Percentiles rank a stretch among this genome's conserved stretches.
phyloP scores from a whole-genome alignment of 148 eudicot species.

The Silene latifolia region DNA sequence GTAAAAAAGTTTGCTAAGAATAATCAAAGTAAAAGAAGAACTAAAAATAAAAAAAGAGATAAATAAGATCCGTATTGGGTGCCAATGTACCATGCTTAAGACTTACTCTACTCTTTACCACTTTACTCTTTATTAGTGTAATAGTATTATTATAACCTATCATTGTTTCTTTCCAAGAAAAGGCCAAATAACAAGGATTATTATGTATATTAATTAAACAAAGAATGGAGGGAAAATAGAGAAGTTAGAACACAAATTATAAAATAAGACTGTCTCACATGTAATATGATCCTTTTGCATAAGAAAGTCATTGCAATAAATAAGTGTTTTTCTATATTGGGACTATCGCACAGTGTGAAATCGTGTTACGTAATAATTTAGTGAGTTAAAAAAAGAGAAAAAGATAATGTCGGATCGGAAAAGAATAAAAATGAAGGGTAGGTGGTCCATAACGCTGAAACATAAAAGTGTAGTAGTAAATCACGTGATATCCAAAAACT shows the following conservation, averaged over 20 bases:
- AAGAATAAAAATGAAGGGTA: background rate
- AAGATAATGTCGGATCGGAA: background rate
- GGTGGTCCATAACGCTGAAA: slow-evolving; percentile 14
- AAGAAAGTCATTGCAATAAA: too few relatives aligned
- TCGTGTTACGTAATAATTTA: too few relatives aligned
- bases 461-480: slow-evolving; percentile 7
- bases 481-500: slow-evolving; percentile 17
- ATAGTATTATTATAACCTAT: slow-evolving; percentile 3
- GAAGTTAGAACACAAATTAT: background rate
- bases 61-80: background rate
- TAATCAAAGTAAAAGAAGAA: background rate
- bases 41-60: background rate
- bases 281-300: too few relatives aligned
- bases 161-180: slow-evolving; percentile 5
- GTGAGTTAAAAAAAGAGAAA: too few relatives aligned
- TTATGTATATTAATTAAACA: background rate
- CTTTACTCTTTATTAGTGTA: background rate
- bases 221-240: slow-evolving; percentile 16
- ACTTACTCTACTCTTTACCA: slow-evolving; percentile 17
- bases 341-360: too few relatives aligned
- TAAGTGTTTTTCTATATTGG: too few relatives aligned
- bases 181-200: background rate
- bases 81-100: slow-evolving; percentile 17
- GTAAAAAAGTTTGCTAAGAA: background rate
- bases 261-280: too few relatives aligned